Conservation (phyloP, 192 early-diverging fungal genomes). For the Coemansia sp. region DNA sequence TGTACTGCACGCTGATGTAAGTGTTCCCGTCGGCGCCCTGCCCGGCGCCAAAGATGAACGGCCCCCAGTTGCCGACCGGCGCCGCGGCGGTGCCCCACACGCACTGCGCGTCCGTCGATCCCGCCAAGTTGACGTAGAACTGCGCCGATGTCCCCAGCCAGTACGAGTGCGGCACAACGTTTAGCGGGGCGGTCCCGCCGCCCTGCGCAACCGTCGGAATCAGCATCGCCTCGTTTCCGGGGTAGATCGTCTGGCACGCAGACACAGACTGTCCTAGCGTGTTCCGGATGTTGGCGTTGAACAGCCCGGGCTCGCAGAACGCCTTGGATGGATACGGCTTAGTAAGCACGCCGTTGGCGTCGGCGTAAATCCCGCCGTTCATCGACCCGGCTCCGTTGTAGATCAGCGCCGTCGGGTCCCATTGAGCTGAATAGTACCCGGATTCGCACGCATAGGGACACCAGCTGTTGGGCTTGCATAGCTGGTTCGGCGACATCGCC, state of each 20-base stretch:
- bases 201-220: slow-evolving; percentile 48
- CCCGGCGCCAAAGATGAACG: slow-evolving; percentile 55
- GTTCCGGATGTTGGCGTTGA: slow-evolving; percentile 40
- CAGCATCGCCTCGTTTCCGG: slow-evolving; percentile 56
- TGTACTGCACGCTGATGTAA: slow-evolving; percentile 54
- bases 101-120: slow-evolving; percentile 39
- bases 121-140: slow-evolving; percentile 53
- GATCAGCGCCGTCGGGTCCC: slow-evolving; percentile 28
- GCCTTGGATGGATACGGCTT: slow-evolving; percentile 39
- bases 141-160: slow-evolving; percentile 56
- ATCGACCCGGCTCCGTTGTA: slow-evolving; percentile 49
- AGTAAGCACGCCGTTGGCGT: slow-evolving; percentile 25
- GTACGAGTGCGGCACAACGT: slow-evolving; percentile 47
- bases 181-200: slow-evolving; percentile 22
- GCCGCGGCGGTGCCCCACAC: slow-evolving; percentile 39
- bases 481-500: slow-evolving; percentile 57
- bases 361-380: slow-evolving; percentile 50
- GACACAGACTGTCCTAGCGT: slow-evolving; percentile 44
- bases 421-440: slow-evolving; percentile 54
- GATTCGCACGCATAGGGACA: slow-evolving; percentile 52
- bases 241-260: slow-evolving; percentile 55
- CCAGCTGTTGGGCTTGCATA: slow-evolving; percentile 34
- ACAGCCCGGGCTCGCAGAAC: slow-evolving; percentile 42
- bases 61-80: slow-evolving; percentile 49
- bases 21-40: slow-evolving; percentile 50